Evolutionary conservation across 345 rosid species (phyloP).

Genomic region (Populus davidiana): DNA sequence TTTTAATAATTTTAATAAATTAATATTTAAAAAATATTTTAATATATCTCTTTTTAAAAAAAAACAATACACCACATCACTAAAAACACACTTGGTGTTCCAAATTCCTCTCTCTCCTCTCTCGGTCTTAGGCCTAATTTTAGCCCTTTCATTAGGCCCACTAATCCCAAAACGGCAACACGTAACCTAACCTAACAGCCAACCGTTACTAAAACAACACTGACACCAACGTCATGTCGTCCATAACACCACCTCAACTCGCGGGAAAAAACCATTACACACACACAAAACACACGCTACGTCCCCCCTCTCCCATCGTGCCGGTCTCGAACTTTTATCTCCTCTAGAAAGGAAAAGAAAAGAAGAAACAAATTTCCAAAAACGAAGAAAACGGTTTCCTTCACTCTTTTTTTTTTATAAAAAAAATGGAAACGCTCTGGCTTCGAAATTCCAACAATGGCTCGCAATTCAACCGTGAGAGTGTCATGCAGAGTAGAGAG

Average conservation of each 20-base stretch:
- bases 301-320: slow-evolving; percentile 30
- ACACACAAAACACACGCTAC: not conserved
- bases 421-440: not conserved
- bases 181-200: no score
- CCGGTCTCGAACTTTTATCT: slow-evolving; percentile 33
- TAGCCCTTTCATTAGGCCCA: not conserved
- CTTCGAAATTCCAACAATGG: slow-evolving; percentile 21
- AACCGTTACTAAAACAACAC: not conserved
- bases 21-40: no score
- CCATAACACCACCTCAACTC: not conserved
- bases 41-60: no score
- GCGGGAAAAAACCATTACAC: slow-evolving; percentile 8
- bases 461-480: slow-evolving; percentile 31
- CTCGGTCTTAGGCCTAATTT: no score
- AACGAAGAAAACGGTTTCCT: not conserved
- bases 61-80: no score
- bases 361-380: not conserved
- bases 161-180: not conserved
- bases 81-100: no score
- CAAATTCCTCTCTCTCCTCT: no score
- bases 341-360: not conserved
- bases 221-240: not conserved
- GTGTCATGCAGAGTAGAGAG: slow-evolving; percentile 21
- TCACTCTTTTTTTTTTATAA: no score
- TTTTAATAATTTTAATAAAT: no score